phyloP scores from a whole-genome alignment of 2,329 filamentous ascomycete genomes.

The Alternaria metachromatica region DNA sequence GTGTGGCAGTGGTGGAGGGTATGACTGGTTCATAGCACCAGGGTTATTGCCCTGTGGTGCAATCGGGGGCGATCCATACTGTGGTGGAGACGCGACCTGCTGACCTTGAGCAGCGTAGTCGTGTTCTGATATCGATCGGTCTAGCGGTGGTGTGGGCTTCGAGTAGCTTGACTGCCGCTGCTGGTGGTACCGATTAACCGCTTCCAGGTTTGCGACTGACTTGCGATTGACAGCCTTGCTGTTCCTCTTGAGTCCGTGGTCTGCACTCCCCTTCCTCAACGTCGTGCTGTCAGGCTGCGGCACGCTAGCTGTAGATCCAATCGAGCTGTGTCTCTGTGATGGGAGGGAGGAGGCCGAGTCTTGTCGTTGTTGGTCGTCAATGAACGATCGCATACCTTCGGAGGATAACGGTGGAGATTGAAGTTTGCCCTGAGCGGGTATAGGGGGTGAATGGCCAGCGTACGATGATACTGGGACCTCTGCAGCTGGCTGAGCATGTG shows the following conservation, averaged over 20 bases:
- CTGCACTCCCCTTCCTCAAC: constrained; percentile 8
- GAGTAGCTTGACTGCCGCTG: constrained; percentile 14
- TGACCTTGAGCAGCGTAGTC: neutral
- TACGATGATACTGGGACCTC: neutral
- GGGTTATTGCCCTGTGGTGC: neutral
- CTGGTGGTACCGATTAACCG: constrained; percentile 13
- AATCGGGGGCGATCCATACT: neutral
- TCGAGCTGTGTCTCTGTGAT: neutral
- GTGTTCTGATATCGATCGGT: constrained; percentile 7
- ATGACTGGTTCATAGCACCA: neutral
- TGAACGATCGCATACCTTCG: constrained; percentile 1
- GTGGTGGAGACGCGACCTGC: neutral
- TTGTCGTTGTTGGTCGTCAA: constrained; percentile 2
- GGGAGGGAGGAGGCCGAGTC: neutral
- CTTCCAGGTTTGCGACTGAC: constrained; percentile 11
- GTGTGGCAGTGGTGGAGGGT: constrained; percentile 5
- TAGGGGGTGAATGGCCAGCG: neutral
- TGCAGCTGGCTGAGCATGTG: neutral
- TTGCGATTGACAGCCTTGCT: constrained; percentile 9
- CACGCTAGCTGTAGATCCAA: neutral
- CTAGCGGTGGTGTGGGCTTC: neutral
- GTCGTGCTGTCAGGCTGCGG: constrained; percentile 1
- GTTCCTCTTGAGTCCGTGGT: constrained; percentile 12
- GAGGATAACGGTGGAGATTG: neutral
- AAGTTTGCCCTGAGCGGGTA: neutral